Percentiles rank a stretch among this genome's conserved stretches.
phyloP scores from a whole-genome alignment of 352 stramenopile species.

The Phytophthora citricola region DNA sequence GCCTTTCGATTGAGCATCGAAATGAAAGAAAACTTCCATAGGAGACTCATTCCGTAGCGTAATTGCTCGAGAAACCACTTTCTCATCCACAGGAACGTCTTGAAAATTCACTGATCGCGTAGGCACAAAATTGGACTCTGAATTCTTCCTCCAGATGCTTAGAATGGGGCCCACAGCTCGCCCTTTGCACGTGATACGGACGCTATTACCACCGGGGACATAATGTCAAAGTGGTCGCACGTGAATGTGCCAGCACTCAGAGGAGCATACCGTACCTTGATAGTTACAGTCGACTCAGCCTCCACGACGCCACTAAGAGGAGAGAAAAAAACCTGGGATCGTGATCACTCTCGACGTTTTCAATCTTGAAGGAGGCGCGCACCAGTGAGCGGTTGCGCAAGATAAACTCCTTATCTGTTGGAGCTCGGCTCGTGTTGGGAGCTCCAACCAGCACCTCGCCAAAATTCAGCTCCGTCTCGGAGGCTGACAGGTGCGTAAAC shows the following conservation, averaged over 20 bases:
- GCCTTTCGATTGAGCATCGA: conserved; percentile 73
- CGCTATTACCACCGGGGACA: conserved; percentile 88
- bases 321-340: conserved; percentile 87
- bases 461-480: conserved; percentile 85
- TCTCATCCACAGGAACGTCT: conserved; percentile 72
- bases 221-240: conserved; percentile 91
- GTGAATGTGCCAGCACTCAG: conserved; percentile 88
- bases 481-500: conserved; percentile 88
- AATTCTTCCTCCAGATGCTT: conserved; percentile 87
- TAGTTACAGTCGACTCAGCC: conserved; percentile 68
- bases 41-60: conserved; percentile 86
- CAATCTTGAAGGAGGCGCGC: conserved; percentile 78
- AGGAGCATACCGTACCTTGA: conserved; percentile 86
- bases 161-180: conserved; percentile 64
- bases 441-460: conserved; percentile 83
- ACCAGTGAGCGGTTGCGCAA: conserved; percentile 93
- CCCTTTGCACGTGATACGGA: conserved; percentile 78
- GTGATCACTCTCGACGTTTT: conserved; percentile 84
- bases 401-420: conserved; percentile 83
- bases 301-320: conserved; percentile 72
- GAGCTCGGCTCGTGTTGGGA: conserved; percentile 41
- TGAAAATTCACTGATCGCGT: conserved; percentile 91
- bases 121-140: conserved; percentile 69
- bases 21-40: conserved; percentile 77
- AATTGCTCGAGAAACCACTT: conserved; percentile 69